A percentile compares a stretch with the other conserved stretches of the same genome.
phyloP scores from a whole-genome alignment of 2,329 filamentous ascomycete genomes.

The Cylindrodendrum hubeiense region DNA sequence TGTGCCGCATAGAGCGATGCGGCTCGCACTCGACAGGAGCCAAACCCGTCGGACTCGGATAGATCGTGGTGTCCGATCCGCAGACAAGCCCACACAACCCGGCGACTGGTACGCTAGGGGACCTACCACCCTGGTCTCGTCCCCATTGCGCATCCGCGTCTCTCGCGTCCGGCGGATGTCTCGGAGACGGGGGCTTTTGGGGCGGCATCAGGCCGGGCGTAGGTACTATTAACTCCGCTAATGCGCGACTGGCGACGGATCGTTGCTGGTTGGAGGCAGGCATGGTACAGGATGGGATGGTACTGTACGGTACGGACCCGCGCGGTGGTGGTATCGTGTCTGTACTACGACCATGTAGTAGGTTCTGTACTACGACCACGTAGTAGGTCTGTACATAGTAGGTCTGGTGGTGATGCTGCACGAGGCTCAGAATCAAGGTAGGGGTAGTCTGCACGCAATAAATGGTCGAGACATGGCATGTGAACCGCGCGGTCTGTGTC shows the following conservation, averaged over 20 bases:
- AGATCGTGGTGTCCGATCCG: slow-evolving; percentile 19
- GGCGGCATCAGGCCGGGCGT: slow-evolving; percentile 13
- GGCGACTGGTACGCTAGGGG: not conserved
- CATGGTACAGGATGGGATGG: not conserved
- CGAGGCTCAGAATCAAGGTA: too few species aligned
- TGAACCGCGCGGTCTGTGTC: too few species aligned
- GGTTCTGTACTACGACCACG: too few species aligned
- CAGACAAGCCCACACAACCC: not conserved
- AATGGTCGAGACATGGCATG: too few species aligned
- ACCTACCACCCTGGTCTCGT: not conserved
- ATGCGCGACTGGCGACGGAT: not conserved
- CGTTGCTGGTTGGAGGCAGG: not conserved
- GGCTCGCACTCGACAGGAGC: not conserved
- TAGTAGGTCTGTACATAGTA: too few species aligned
- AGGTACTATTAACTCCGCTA: slow-evolving; percentile 23
- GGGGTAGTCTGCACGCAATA: too few species aligned
- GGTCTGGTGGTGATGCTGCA: too few species aligned
- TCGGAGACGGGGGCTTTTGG: slow-evolving; percentile 19
- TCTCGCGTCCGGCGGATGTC: slow-evolving; percentile 13
- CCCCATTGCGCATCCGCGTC: not conserved
- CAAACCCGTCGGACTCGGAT: slow-evolving; percentile 15
- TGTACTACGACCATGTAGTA: too few species aligned
- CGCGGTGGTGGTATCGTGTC: too few species aligned
- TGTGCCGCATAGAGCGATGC: not conserved
- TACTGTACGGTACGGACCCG: not conserved